phyloP scores from a whole-genome alignment of 176 grass and related monocot species.

The Pharus latifolius region DNA sequence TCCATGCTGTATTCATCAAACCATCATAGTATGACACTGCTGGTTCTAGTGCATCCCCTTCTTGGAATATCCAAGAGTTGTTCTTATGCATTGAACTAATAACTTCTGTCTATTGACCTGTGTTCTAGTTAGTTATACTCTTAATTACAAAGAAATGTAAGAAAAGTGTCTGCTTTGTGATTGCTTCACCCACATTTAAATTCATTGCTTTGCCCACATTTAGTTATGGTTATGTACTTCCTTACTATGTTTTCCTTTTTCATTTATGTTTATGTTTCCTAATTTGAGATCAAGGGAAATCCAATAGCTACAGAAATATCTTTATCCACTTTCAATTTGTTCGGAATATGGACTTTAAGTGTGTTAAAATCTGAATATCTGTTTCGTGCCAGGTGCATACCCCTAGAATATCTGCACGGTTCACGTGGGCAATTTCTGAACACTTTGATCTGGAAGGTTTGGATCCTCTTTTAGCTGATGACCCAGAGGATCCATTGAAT shows the following conservation, averaged over 20 bases:
- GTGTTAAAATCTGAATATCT: constrained; percentile 3
- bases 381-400: constrained; percentile 67
- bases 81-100: neutral
- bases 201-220: constrained; percentile 1
- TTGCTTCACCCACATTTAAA: constrained; percentile 7
- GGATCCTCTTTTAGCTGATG: constrained; percentile 97
- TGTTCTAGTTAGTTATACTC: too few relatives aligned
- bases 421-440: constrained; percentile 94
- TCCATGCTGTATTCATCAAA: neutral
- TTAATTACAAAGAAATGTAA: neutral
- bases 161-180: neutral
- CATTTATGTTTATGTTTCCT: neutral
- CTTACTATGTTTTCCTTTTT: neutral
- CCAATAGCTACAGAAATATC: neutral
- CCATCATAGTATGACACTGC: neutral
- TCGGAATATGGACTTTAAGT: neutral
- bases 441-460: constrained; percentile 98
- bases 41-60: neutral
- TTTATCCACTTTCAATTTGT: neutral
- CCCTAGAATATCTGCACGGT: constrained; percentile 67
- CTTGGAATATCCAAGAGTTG: neutral
- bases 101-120: neutral
- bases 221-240: neutral
- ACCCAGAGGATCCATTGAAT: constrained; percentile 94
- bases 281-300: neutral